Evolutionary conservation across 306 rosid species (phyloP), one percentile per base, ranked within the genome.

Genomic region (Fragaria vesca): DNA sequence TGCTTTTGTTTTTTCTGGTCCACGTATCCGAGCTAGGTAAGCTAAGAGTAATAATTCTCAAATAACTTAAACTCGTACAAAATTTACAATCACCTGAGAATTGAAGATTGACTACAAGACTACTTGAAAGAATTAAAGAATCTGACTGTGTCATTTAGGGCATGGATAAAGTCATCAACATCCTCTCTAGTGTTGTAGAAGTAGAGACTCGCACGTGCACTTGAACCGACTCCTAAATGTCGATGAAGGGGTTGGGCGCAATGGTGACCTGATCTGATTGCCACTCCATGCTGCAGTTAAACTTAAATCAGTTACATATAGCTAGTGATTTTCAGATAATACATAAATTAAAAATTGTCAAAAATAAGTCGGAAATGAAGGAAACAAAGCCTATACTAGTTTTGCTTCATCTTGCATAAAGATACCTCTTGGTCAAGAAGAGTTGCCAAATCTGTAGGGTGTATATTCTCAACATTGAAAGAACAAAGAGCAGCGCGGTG

Each of bases 181-280:
- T 95, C 97, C 74, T 95, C 98, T 87, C 80, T 89, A 6, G 97
- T 91, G 88, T 93, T 95, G 36, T 95, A 93, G 78, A 93, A 90
- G 83, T 95, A 78, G 61, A 93, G 98, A 73, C 98, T 93, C 2
- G 92, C 97, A 0, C 96, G 91, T 1, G 98, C 97, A 24, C 97
- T 95, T 16, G 98, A 79, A 43, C 66, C 84, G 71, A 92, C 83
- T 46, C 97, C 97, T 17, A 95, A 80, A 80, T 68, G 20, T 24
- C 91, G 89, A 86, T 93, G 98, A 55, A 95, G 97, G 47, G 98
- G 97, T 80, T 92, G 98, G 17, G 98, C 97, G 80, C 97, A 95
- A 80, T 95, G 98, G 90, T 95, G 98, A 72, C 98, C 97, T 2
- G 97, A 95, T 76, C 97, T 83, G 84, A 93, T 89, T 13, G 98